Percentiles rank a stretch among this genome's conserved stretches.
Conservation (phyloP, 148 eudicot species). For the Simmondsia chinensis region DNA sequence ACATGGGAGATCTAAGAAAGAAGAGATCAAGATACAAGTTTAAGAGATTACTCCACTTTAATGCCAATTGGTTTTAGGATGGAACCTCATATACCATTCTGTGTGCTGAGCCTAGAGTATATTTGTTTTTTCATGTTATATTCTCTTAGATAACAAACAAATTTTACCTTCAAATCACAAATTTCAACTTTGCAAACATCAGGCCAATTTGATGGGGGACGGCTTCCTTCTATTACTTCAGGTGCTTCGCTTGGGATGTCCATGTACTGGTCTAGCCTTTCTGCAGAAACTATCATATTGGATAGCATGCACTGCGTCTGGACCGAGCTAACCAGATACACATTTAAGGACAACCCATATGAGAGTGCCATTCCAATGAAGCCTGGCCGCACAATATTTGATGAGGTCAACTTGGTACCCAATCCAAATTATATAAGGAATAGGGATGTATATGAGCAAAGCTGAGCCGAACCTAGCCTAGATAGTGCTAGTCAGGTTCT, state of each 20-base stretch:
- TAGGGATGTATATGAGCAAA: no score
- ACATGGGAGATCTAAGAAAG: no score
- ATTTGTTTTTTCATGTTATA: no score
- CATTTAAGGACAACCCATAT: constrained; percentile 39
- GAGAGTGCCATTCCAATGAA: constrained; percentile 45
- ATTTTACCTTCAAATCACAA: constrained; percentile 24
- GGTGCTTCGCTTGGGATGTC: constrained; percentile 36
- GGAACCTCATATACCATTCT: no score
- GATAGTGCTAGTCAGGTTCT: no score
- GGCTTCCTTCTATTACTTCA: constrained; percentile 22
- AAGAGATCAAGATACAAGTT: no score
- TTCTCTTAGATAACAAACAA: neutral
- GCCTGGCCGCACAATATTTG: constrained; percentile 18
- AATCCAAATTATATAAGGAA: neutral
- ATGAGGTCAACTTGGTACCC: neutral
- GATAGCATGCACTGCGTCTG: constrained; percentile 30
- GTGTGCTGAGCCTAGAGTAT: no score
- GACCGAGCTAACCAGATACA: constrained; percentile 20
- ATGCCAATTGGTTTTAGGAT: no score
- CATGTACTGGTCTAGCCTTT: constrained; percentile 52
- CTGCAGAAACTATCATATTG: constrained; percentile 35
- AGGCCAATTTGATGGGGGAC: constrained; percentile 36
- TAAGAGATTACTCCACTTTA: no score
- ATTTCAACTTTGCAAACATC: constrained; percentile 30
- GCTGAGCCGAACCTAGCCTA: no score